Conservation (phyloP, 2,329 filamentous ascomycete genomes). For the Cryphonectria nitschkei region DNA sequence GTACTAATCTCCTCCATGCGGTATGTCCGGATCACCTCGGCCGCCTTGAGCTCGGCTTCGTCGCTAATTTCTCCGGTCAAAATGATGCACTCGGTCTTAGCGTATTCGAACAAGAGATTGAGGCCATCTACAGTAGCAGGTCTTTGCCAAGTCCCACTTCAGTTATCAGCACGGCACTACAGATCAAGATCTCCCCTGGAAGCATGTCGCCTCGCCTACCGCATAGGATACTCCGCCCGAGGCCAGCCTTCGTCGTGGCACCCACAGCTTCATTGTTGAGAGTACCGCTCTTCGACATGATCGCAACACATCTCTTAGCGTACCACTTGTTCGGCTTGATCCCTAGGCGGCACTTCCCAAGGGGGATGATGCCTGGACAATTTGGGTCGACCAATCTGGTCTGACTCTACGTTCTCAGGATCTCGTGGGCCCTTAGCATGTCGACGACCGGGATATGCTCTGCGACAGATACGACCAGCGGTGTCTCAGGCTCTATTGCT, state of each 20-base stretch:
- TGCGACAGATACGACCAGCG: conserved; percentile 76
- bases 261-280: conserved; percentile 80
- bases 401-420: conserved; percentile 71
- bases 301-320: conserved; percentile 72
- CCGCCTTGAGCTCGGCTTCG: too few relatives aligned
- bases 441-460: conserved; percentile 81
- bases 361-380: conserved; percentile 76
- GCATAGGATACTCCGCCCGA: conserved; percentile 77
- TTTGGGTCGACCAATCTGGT: conserved; percentile 77
- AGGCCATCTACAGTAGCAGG: too few relatives aligned
- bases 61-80: too few relatives aligned
- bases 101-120: too few relatives aligned
- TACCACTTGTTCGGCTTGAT: not conserved
- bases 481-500: conserved; percentile 78
- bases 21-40: too few relatives aligned
- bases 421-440: conserved; percentile 70
- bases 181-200: conserved; percentile 71
- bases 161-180: too few relatives aligned
- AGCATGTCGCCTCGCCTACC: conserved; percentile 78
- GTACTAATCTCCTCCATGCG: too few relatives aligned
- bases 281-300: conserved; percentile 78
- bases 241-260: conserved; percentile 69
- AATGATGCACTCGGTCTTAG: too few relatives aligned
- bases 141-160: too few relatives aligned
- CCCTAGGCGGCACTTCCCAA: conserved; percentile 53